Base-by-base conservation (phyloP, 768 basidiomycete genomes). In the Lentinus brumalis region DNA sequence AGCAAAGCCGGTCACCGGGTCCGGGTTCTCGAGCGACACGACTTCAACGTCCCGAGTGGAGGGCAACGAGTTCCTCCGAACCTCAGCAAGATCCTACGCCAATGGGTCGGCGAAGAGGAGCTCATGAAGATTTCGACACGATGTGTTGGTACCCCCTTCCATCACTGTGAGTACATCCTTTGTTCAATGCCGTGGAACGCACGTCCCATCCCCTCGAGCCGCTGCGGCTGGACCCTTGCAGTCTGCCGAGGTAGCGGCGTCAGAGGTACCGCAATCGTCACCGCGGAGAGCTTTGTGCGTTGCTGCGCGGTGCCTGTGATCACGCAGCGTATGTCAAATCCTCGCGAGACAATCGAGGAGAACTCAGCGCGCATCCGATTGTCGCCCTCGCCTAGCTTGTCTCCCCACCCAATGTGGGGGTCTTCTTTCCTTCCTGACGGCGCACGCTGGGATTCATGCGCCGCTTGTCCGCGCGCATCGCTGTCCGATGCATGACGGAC, bases 1-100 rank as follows among this genome's bases (percentile, higher is more conserved):
- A 77, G 77, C 47, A 79, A 78, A 65, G 81, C 81, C 6, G 87
- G 87, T 6, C 87, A 89, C 71, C 73, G 76, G 35, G 86, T 87
- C n/a, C 73, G 79, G 2, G 78, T 89, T 2, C 69, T 88, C 21
- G 87, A 88, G 60, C 72, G 70, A 16, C 75, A 77, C 57, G 79
- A 78, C 15, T 74, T 74, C n/a, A 70, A 75, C n/a, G 56, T 57
- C 38, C 70, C 69, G 71, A 21, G 70, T 60, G 77, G 74, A 49
- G 82, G 81, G 21, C 68, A 81, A 50, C 78, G 81, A 31, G 74
- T 85, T 7, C 83, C 84, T 44, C 85, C 86, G 14, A 86, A 87
- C 59, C 79, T 86, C 73, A 83, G 84, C 35, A 79, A 79, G 53
- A 72, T 86, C 4, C 70, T 87, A 29, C 76, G 78, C 56, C 76